Evolutionary conservation across 2,329 filamentous ascomycete species (phyloP), one percentile per base, ranked within the genome.

Genomic region (Colletotrichum magnum): DNA sequence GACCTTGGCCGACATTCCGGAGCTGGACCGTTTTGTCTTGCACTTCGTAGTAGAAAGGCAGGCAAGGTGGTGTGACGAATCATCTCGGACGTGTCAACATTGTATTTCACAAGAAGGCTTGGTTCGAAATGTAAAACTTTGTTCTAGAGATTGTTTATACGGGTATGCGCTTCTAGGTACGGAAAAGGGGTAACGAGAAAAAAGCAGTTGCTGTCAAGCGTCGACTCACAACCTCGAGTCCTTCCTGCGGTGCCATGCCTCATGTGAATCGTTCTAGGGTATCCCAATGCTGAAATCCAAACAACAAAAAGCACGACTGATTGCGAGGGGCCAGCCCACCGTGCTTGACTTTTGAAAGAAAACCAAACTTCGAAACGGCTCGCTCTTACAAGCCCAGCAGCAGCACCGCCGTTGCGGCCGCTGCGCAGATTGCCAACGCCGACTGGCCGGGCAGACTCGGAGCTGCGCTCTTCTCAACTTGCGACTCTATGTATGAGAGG

Each of bases 211-310:
- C 36, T 26, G 45, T 64, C 26, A 21, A 12, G n/a, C 18, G 4
- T 36, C 7, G 10, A 21, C 47, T 51, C 21, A 54, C 61, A 26
- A 7, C 36, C 54, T 59, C 56, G 63, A 53, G 62, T 57, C 51
- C 39, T 51, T 75, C 75, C 58, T 80, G 76, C 68, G 75, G 5
- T 62, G 13, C 57, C 18, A 16, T 60, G 21, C 43, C 10, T 71
- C 68, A 48, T 71, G 12, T 58, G 24, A 47, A 4, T 71, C 70
- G 47, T 72, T 50, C 60, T 61, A 61, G 70, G 70, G 70, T 72
- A 72, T 72, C 58, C 70, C 53, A 61, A 50, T 58, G 68, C 60
- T 36, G 45, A 65, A 64, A 64, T 64, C 50, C 54, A 60, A 69
- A n/a, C n/a, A 50, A 54, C 54, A 36, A 53, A n/a, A 64, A 57